Evolutionary conservation across 108 stramenopile species (phyloP).

Genomic region (Pinguiococcus pyrenoidosus): DNA sequence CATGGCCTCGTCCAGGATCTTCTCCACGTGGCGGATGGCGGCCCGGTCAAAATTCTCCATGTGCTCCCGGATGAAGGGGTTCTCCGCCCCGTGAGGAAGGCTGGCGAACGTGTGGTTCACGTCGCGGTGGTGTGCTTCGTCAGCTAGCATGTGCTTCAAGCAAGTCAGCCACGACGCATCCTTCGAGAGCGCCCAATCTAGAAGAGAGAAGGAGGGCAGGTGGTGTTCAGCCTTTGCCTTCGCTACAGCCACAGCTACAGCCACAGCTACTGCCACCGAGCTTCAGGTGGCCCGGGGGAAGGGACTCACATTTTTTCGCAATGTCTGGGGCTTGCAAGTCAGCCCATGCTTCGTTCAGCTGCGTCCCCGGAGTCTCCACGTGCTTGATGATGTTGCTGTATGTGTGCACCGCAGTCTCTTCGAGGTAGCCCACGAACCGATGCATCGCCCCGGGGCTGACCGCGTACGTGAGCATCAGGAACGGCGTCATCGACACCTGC

Average conservation of each 20-base stretch:
- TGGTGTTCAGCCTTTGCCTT: not conserved
- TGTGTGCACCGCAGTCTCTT: slow-evolving; percentile 72
- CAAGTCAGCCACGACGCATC: slow-evolving; percentile 66
- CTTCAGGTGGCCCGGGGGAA: too few relatives aligned
- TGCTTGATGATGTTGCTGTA: slow-evolving; percentile 77
- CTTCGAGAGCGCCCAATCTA: not conserved
- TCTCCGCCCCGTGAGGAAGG: too few relatives aligned
- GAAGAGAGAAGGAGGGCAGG: not conserved
- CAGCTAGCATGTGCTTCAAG: slow-evolving; percentile 71
- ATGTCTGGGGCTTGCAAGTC: slow-evolving; percentile 48
- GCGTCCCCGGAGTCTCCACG: slow-evolving; percentile 54
- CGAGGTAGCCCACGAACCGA: slow-evolving; percentile 91
- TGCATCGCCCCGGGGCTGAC: slow-evolving; percentile 76
- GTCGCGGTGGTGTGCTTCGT: slow-evolving; percentile 85
- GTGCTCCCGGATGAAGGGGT: too few relatives aligned
- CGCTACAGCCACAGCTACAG: slow-evolving; percentile 27
- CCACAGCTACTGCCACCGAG: too few relatives aligned
- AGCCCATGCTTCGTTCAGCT: slow-evolving; percentile 45
- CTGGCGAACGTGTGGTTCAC: slow-evolving; percentile 57
- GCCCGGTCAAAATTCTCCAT: too few relatives aligned
- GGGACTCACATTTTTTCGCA: slow-evolving; percentile 39
- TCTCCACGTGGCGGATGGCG: too few relatives aligned
- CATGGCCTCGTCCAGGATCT: too few relatives aligned
- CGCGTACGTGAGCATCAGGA: slow-evolving; percentile 66
- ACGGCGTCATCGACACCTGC: slow-evolving; percentile 49